phyloP scores from a whole-genome alignment of 2,329 filamentous ascomycete genomes.

The Alternaria longipes region DNA sequence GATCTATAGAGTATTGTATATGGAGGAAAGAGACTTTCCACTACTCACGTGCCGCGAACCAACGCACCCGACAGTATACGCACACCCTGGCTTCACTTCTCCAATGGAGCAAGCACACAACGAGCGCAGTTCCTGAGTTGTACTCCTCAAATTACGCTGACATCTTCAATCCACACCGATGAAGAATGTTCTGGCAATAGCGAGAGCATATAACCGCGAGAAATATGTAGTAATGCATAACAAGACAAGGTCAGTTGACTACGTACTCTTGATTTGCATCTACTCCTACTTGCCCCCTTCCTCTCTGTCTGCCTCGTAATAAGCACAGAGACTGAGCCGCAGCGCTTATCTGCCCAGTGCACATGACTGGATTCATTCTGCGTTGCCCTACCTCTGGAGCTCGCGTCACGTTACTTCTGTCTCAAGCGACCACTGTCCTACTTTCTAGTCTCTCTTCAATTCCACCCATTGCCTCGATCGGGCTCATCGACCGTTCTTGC shows the following conservation, averaged over 20 bases:
- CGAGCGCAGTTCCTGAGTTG: background rate
- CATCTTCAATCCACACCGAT: background rate
- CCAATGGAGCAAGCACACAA: fast-evolving
- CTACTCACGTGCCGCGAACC: background rate
- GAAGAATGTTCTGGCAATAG: background rate
- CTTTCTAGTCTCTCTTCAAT: conserved; percentile 26
- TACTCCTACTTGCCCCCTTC: too few species aligned
- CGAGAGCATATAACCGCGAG: background rate
- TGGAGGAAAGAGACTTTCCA: background rate
- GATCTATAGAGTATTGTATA: background rate
- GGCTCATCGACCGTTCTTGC: conserved; percentile 20
- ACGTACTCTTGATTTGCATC: background rate
- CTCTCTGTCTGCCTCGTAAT: too few species aligned
- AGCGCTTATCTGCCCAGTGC: too few species aligned
- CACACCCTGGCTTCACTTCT: background rate
- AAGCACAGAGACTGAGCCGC: too few species aligned
- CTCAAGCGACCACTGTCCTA: fast-evolving
- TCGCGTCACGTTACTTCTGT: background rate
- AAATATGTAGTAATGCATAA: background rate
- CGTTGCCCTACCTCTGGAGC: fast-evolving
- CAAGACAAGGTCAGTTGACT: background rate
- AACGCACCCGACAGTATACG: background rate
- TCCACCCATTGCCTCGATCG: conserved; percentile 26
- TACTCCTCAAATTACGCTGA: background rate
- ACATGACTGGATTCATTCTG: too few species aligned